Evolutionary conservation across 169 alveolate genomes (phyloP).

Genomic region (Babesia gibsoni): DNA sequence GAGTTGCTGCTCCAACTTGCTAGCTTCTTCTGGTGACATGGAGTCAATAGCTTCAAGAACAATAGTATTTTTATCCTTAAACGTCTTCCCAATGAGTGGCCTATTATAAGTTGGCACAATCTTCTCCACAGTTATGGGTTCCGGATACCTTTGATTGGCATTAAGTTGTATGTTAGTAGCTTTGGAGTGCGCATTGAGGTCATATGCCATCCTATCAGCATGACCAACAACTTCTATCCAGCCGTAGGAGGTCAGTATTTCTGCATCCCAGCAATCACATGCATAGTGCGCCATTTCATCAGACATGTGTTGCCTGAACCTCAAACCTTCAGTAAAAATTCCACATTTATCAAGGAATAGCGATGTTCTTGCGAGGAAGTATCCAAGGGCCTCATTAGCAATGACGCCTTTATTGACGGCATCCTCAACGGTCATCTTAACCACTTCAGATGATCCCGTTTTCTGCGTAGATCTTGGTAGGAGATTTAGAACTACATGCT

Average conservation of each 20-base stretch:
- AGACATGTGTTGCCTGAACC: constrained; percentile 94
- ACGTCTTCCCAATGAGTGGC: constrained; percentile 83
- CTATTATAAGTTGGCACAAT: constrained; percentile 81
- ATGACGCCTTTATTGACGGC: constrained; percentile 87
- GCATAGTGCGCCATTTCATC: constrained; percentile 99
- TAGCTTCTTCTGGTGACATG: constrained; percentile 54
- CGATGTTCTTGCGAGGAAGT: constrained; percentile 94
- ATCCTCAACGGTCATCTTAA: constrained; percentile 83
- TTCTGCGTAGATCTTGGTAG: constrained; percentile 83
- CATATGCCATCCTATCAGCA: constrained; percentile 96
- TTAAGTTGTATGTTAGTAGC: constrained; percentile 84
- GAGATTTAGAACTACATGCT: constrained; percentile 84
- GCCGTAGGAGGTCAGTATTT: constrained; percentile 93
- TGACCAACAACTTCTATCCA: constrained; percentile 98
- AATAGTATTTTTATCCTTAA: constrained; percentile 79
- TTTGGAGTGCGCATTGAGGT: constrained; percentile 88
- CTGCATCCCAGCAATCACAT: constrained; percentile 99
- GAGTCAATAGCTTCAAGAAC: constrained; percentile 58
- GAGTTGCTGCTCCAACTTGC: constrained; percentile 64
- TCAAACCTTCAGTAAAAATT: constrained; percentile 84
- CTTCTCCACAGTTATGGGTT: constrained; percentile 83
- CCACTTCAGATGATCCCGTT: constrained; percentile 33
- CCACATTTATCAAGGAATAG: constrained; percentile 89
- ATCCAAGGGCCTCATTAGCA: constrained; percentile 94
- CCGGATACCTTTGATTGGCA: constrained; percentile 88